A percentile compares a stretch with the other conserved stretches of the same genome.
Evolutionary conservation across 2,329 filamentous ascomycete genomes (phyloP).

Genomic region (Esteya vermicola): DNA sequence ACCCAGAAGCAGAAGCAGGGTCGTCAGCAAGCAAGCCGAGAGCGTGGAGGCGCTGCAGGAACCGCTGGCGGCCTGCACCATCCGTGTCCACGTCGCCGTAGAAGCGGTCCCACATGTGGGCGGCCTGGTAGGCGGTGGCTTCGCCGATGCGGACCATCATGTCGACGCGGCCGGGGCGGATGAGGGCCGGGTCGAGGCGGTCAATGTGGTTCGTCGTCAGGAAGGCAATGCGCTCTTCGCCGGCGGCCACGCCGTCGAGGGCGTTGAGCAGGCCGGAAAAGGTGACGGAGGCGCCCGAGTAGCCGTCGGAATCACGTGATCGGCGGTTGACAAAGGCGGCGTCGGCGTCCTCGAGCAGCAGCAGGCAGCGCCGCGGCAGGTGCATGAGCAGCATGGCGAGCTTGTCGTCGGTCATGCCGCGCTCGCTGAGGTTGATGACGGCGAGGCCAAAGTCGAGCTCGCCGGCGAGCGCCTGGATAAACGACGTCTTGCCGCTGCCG

Average conservation of each 20-base stretch:
- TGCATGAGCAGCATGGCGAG: conserved; percentile 77
- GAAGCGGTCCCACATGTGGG: conserved; percentile 84
- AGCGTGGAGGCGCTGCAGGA: conserved; percentile 55
- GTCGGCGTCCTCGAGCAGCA: conserved; percentile 81
- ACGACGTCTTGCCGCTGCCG: conserved; percentile 86
- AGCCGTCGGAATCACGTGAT: conserved; percentile 66
- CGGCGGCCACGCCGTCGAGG: conserved; percentile 82
- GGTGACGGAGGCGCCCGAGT: conserved; percentile 76
- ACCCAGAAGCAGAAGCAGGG: too few relatives aligned
- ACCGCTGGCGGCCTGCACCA: conserved; percentile 47
- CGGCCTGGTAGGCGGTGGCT: conserved; percentile 73
- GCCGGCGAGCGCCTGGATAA: conserved; percentile 91
- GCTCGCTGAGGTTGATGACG: conserved; percentile 80
- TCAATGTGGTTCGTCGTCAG: conserved; percentile 92
- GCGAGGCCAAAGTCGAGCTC: conserved; percentile 85
- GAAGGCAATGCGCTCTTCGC: conserved; percentile 87
- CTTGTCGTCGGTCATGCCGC: conserved; percentile 79
- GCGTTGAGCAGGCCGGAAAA: conserved; percentile 84
- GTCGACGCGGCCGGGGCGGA: conserved; percentile 84
- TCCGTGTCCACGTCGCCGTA: conserved; percentile 68
- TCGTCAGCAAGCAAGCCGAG: conserved; percentile 52
- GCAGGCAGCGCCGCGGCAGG: conserved; percentile 66
- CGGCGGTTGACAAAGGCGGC: conserved; percentile 77
- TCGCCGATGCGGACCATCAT: conserved; percentile 85
- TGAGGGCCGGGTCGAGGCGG: conserved; percentile 73